These are phyloP conservation scores for Phytophthora pistaciae DNA, from an alignment of 352 stramenopile genomes.

Conservation along the genomic window DNA sequence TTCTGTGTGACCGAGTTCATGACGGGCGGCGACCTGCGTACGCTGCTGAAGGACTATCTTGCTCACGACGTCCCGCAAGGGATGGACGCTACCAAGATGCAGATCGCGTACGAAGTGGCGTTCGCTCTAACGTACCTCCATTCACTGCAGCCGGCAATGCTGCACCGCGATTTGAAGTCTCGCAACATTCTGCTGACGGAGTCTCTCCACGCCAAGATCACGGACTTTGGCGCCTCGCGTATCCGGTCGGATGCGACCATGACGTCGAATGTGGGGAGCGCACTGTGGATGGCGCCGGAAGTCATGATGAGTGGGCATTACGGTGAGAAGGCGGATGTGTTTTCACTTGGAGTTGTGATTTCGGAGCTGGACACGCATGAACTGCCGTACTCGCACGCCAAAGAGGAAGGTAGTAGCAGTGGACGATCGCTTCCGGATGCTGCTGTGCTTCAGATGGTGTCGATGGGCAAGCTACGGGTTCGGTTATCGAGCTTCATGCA, in stretches of 20 bases:
- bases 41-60: slow-evolving; percentile 41
- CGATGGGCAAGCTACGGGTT: slow-evolving; percentile 39
- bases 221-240: slow-evolving; percentile 57
- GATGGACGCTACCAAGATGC: slow-evolving; percentile 40
- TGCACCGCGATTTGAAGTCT: slow-evolving; percentile 74
- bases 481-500: slow-evolving; percentile 34
- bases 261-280: slow-evolving; percentile 39
- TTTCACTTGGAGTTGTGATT: slow-evolving; percentile 48
- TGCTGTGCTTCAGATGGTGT: slow-evolving; percentile 49
- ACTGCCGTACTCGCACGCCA: slow-evolving; percentile 35
- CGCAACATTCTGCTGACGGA: slow-evolving; percentile 67
- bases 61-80: slow-evolving; percentile 22
- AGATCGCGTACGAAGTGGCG: slow-evolving; percentile 46
- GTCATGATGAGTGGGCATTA: slow-evolving; percentile 42
- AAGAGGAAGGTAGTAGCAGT: slow-evolving; percentile 14
- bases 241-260: slow-evolving; percentile 37
- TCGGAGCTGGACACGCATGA: slow-evolving; percentile 45
- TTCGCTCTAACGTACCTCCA: slow-evolving; percentile 48
- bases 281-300: slow-evolving; percentile 54
- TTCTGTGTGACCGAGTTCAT: slow-evolving; percentile 64
- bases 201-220: slow-evolving; percentile 53
- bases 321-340: slow-evolving; percentile 47
- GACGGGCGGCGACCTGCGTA: slow-evolving; percentile 52
- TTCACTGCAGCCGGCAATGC: slow-evolving; percentile 32
- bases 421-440: slow-evolving; percentile 31